Percentiles rank a stretch among this genome's conserved stretches.
phyloP scores from a whole-genome alignment of 768 basidiomycete genomes.

The Pleurotus giganteus region DNA sequence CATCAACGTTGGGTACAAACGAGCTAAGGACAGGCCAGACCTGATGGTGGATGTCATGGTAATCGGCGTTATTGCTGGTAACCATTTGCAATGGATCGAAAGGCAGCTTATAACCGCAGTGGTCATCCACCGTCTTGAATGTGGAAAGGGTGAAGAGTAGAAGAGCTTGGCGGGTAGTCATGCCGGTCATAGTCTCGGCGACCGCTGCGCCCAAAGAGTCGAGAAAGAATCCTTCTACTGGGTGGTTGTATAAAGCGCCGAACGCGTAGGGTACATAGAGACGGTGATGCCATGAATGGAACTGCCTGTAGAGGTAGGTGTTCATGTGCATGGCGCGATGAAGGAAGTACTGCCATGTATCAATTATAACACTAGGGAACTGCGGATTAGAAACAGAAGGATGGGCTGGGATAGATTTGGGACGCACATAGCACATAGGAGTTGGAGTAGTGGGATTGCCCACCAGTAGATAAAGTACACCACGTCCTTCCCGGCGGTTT shows the following conservation, averaged over 20 bases:
- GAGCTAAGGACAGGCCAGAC: slow-evolving; percentile 33
- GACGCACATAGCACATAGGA: slow-evolving; percentile 81
- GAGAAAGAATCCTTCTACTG: slow-evolving; percentile 88
- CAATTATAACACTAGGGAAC: slow-evolving; percentile 75
- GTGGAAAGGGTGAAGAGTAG: slow-evolving; percentile 83
- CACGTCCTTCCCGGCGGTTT: slow-evolving; percentile 17
- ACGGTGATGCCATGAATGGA: slow-evolving; percentile 94
- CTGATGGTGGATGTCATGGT: slow-evolving; percentile 98
- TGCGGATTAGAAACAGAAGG: not conserved
- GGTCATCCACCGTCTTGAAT: slow-evolving; percentile 93
- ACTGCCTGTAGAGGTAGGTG: slow-evolving; percentile 84
- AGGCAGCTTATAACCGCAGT: slow-evolving; percentile 87
- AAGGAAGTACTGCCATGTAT: slow-evolving; percentile 98
- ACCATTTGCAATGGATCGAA: slow-evolving; percentile 90
- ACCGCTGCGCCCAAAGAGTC: slow-evolving; percentile 80
- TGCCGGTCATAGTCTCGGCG: slow-evolving; percentile 64
- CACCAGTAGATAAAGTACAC: slow-evolving; percentile 89
- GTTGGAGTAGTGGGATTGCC: slow-evolving; percentile 73
- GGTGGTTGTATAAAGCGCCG: slow-evolving; percentile 97
- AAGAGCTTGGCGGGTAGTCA: slow-evolving; percentile 81
- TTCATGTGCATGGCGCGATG: slow-evolving; percentile 91
- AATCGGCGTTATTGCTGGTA: slow-evolving; percentile 89
- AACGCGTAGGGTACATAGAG: slow-evolving; percentile 97
- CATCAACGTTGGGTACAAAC: not conserved
- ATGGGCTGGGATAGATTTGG: slow-evolving; percentile 3